Evolutionary conservation across 2,329 filamentous ascomycete genomes (phyloP), one percentile per base, ranked within the genome.

Genomic region (Sclerotinia spermophila): DNA sequence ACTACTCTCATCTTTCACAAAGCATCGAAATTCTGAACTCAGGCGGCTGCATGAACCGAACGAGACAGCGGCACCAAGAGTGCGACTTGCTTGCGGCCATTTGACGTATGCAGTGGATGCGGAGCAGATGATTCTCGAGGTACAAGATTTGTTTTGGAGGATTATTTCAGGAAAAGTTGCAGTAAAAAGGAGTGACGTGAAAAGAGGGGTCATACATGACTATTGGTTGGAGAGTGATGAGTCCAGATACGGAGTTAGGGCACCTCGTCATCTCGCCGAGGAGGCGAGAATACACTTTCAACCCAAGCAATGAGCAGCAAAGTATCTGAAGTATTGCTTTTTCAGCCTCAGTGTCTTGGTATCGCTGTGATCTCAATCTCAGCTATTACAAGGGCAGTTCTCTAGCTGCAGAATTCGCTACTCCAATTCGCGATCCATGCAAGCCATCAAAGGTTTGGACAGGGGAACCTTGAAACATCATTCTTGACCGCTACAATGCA

Each of bases 101-200:
- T 75, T 79, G 40, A 83, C 81, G 1, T 74, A 77, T 45, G 72
- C 74, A 15, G 79, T 74, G 1, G 81, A 82, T 73, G 81, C 78
- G 3, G 79, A 80, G 67, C 74, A 78, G 42, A 79, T 81, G 69
- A 73, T 83, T 66, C 71, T 78, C 11, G 76, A 78, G 42, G 77
- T 82, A 24, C 76, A 77, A 69, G 71, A 69, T 4, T 74, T 82
- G 30, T 81, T 81, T 62, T 71, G 74, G 60, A 72, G 75, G 38
- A 78, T 81, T 3, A 74, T 82, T 45, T 73, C 71, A 8, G 79
- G 78, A 1, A 75, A 81, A 30, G 76, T 82, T 3, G 77, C 79
- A 2, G 78, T 82, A 1, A 74, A 72, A 15, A 74, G 76, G 24
- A 79, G 76, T 58, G 71, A 74, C 11, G 72, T 73, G 35, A 76